phyloP scores from a whole-genome alignment of 495 filamentous ascomycete genomes.

The Penicillium turbatum region DNA sequence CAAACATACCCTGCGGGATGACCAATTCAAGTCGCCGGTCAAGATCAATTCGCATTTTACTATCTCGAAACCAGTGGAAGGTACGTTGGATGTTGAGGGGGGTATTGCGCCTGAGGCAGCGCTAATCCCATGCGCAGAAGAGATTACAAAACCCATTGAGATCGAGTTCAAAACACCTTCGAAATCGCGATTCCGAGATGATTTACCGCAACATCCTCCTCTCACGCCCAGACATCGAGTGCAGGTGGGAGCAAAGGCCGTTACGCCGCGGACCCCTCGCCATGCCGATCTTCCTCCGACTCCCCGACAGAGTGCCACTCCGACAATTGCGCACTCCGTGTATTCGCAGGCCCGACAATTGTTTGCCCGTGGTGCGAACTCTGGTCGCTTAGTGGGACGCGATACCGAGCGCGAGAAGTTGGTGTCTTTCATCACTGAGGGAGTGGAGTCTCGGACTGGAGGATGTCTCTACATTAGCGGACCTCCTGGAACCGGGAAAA shows the following conservation, averaged over 20 bases:
- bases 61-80: conserved; percentile 32
- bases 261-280: conserved; percentile 59
- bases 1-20: conserved; percentile 30
- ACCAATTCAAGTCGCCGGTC: conserved; percentile 27
- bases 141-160: conserved; percentile 33
- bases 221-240: conserved; percentile 69
- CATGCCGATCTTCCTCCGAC: conserved; percentile 48
- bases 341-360: conserved; percentile 85
- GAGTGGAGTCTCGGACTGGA: conserved; percentile 54
- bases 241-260: conserved; percentile 53
- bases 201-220: conserved; percentile 55
- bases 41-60: conserved; percentile 32
- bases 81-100: conserved; percentile 18
- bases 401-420: conserved; percentile 75
- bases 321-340: conserved; percentile 58
- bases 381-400: conserved; percentile 74
- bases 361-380: conserved; percentile 74
- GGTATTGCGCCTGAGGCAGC: neutral
- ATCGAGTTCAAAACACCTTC: conserved; percentile 50
- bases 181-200: conserved; percentile 65
- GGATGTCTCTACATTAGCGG: conserved; percentile 96
- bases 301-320: conserved; percentile 51
- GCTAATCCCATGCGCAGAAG: neutral
- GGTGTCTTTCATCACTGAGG: conserved; percentile 60
- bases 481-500: conserved; percentile 94